phyloP scores from a whole-genome alignment of 1,284 basidiomycete genomes.

The Mycocalia duriaeana region DNA sequence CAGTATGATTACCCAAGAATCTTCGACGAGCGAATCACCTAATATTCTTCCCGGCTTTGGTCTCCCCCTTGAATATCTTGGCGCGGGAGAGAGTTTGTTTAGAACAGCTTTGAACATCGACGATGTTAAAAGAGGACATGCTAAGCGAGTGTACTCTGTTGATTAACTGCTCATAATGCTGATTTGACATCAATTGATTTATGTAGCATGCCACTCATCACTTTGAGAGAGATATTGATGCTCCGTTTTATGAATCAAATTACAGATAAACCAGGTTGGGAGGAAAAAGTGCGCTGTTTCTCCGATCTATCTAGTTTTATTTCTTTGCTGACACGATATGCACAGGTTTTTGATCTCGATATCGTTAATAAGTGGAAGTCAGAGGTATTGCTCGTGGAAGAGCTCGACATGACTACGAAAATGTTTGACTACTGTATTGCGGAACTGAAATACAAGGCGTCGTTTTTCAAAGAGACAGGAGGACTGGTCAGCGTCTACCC shows the following conservation, averaged over 20 bases:
- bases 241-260: constrained; percentile 21
- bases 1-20: too few relatives aligned
- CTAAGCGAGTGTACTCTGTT: not conserved
- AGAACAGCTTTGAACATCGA: not conserved
- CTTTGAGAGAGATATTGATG: constrained; percentile 20
- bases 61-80: not conserved
- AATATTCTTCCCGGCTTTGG: constrained; percentile 2
- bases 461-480: constrained; percentile 4
- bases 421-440: constrained; percentile 18
- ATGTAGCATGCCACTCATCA: constrained; percentile 12
- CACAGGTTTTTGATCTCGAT: constrained; percentile 10
- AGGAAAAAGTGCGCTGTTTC: constrained; percentile 12
- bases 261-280: constrained; percentile 19
- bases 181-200: too few relatives aligned
- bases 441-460: constrained; percentile 17
- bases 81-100: not conserved
- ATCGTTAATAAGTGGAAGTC: constrained; percentile 17
- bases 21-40: too few relatives aligned
- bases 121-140: not conserved
- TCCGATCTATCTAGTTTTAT: not conserved
- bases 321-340: not conserved
- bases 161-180: not conserved
- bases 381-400: constrained; percentile 11
- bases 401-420: constrained; percentile 13
- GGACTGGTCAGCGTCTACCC: constrained; percentile 3